Evolutionary conservation across 352 stramenopile genomes (phyloP).

Genomic region (Phytophthora vignae): DNA sequence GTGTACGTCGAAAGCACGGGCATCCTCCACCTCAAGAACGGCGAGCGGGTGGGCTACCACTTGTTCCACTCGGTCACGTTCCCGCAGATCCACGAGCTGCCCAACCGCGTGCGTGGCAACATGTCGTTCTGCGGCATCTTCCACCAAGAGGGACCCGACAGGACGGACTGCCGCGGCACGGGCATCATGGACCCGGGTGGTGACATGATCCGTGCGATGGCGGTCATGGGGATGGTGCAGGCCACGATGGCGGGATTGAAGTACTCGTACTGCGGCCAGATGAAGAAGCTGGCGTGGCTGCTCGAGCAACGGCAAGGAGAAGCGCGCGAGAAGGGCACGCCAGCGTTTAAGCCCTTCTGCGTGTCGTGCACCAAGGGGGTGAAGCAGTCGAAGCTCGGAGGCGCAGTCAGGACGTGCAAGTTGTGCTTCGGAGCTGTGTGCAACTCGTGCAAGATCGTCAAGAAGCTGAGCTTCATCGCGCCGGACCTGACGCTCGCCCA

Average conservation of each 20-base stretch:
- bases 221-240: slow-evolving; percentile 21
- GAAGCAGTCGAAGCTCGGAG: slow-evolving; percentile 3
- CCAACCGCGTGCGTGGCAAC: slow-evolving; percentile 39
- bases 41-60: slow-evolving; percentile 33
- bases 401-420: slow-evolving; percentile 20
- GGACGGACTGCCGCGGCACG: slow-evolving; percentile 23
- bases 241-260: slow-evolving; percentile 29
- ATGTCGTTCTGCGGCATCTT: slow-evolving; percentile 51
- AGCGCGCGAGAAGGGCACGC: slow-evolving; percentile 1
- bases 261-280: slow-evolving; percentile 39
- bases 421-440: slow-evolving; percentile 29
- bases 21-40: slow-evolving; percentile 12
- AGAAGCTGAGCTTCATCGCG: slow-evolving; percentile 27
- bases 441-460: slow-evolving; percentile 10
- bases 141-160: slow-evolving; percentile 27
- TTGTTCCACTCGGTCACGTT: slow-evolving; percentile 33
- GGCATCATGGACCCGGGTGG: slow-evolving; percentile 32
- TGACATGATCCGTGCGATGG: slow-evolving; percentile 32
- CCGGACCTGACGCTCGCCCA: not conserved
- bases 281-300: slow-evolving; percentile 43
- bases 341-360: slow-evolving; percentile 7
- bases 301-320: slow-evolving; percentile 24
- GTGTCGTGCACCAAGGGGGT: slow-evolving; percentile 27
- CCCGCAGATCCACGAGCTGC: slow-evolving; percentile 24
- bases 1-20: slow-evolving; percentile 32